Percentiles rank a stretch among this genome's conserved stretches.
These are phyloP conservation scores for Kodamaea ohmeri DNA, from an alignment of 1,139 yeast species.

Conservation along the genomic window DNA sequence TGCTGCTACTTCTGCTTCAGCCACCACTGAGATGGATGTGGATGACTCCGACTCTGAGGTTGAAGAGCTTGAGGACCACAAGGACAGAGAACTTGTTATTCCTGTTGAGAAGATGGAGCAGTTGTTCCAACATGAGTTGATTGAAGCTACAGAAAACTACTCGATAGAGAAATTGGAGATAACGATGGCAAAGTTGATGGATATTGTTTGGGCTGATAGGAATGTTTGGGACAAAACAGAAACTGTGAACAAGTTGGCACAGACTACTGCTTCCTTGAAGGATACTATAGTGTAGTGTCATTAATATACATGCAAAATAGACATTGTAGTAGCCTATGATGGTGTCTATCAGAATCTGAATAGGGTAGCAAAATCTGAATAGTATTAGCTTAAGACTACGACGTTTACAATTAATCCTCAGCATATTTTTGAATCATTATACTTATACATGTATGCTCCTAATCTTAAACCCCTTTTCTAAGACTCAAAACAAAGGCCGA, in stretches of 20 bases:
- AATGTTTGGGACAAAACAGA: slow-evolving; percentile 61
- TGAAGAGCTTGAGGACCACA: slow-evolving; percentile 22
- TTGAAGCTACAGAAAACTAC: slow-evolving; percentile 44
- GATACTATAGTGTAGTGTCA: slow-evolving; percentile 5
- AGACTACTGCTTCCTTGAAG: slow-evolving; percentile 15
- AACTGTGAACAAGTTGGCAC: slow-evolving; percentile 30
- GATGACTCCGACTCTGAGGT: slow-evolving; percentile 23
- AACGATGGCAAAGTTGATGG: slow-evolving; percentile 69
- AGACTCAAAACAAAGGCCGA: no score
- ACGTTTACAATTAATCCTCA: no score
- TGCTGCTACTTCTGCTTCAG: not conserved
- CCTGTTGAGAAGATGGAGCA: slow-evolving; percentile 27
- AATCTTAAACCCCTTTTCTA: not conserved
- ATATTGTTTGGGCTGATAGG: slow-evolving; percentile 71
- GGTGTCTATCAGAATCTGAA: no score
- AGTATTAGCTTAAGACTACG: no score
- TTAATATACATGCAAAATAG: not conserved
- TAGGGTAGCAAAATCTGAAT: no score
- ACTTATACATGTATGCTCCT: not conserved
- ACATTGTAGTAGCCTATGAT: no score
- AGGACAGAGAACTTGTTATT: slow-evolving; percentile 22
- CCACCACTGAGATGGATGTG: slow-evolving; percentile 13
- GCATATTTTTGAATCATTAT: no score
- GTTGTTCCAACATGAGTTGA: slow-evolving; percentile 30
- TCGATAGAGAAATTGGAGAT: slow-evolving; percentile 74